A percentile compares a stretch with the other conserved stretches of the same genome.
Conservation (phyloP, 371 early-diverging fungal species). For the Rhizomucor miehei region DNA sequence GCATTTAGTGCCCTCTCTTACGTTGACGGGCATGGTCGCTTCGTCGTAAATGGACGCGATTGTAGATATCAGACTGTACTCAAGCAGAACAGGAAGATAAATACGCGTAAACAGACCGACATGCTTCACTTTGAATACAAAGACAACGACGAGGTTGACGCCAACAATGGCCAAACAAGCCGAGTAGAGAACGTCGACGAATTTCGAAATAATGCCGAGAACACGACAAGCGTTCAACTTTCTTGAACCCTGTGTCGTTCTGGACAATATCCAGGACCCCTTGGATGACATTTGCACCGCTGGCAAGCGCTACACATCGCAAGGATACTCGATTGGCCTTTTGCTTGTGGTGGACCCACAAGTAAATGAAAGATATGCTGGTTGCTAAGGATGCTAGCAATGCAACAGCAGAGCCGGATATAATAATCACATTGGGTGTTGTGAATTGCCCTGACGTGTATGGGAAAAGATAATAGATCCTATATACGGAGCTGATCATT, state of each 20-base stretch:
- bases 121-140: slow-evolving; percentile 21
- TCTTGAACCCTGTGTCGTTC: background rate
- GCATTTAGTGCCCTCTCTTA: slow-evolving; percentile 2
- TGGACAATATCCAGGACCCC: slow-evolving; percentile 1
- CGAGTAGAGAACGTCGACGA: slow-evolving; percentile 14
- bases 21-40: background rate
- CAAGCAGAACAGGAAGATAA: slow-evolving; percentile 12
- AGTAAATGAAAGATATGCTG: too few relatives aligned
- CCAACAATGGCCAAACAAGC: slow-evolving; percentile 22
- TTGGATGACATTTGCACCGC: slow-evolving; percentile 11
- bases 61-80: slow-evolving; percentile 14
- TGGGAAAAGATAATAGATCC: too few relatives aligned
- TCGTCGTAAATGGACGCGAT: slow-evolving; percentile 12
- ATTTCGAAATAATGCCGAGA: slow-evolving; percentile 10
- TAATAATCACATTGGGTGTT: too few relatives aligned
- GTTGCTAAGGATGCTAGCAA: too few relatives aligned
- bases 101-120: slow-evolving; percentile 8
- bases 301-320: slow-evolving; percentile 24
- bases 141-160: slow-evolving; percentile 28
- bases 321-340: too few relatives aligned
- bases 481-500: too few relatives aligned
- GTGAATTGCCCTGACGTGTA: too few relatives aligned
- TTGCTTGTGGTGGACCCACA: too few relatives aligned
- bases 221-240: slow-evolving; percentile 11
- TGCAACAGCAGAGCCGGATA: too few relatives aligned